phyloP scores from a whole-genome alignment of 768 basidiomycete genomes.

The Pisolithus sp. region DNA sequence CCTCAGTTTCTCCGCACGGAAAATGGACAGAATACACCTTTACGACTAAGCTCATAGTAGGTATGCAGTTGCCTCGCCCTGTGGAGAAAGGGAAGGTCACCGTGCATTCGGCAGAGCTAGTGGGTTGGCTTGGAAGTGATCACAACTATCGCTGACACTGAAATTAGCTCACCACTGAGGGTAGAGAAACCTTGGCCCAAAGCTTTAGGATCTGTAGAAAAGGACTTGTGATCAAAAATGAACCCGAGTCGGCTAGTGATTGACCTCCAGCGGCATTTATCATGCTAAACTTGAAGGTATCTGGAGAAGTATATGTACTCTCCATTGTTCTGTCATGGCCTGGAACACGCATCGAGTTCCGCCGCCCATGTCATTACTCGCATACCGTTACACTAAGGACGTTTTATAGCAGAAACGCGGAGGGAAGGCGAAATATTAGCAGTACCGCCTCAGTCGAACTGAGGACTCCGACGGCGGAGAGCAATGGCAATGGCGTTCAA shows the following conservation, averaged over 20 bases:
- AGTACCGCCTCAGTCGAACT: too few relatives aligned
- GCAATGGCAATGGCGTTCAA: too few relatives aligned
- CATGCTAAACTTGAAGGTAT: conserved; percentile 83
- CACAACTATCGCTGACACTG: conserved; percentile 75
- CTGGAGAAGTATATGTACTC: conserved; percentile 94
- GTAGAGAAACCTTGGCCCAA: conserved; percentile 59
- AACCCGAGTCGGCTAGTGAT: conserved; percentile 27
- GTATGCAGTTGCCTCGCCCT: conserved; percentile 88
- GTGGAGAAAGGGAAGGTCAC: conserved; percentile 85
- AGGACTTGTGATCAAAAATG: conserved; percentile 30
- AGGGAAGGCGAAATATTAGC: too few relatives aligned
- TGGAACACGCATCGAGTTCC: conserved; percentile 68
- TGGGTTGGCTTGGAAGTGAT: conserved; percentile 73
- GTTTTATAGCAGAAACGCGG: too few relatives aligned
- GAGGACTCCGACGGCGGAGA: too few relatives aligned
- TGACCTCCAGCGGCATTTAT: conserved; percentile 67
- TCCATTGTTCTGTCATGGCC: conserved; percentile 92
- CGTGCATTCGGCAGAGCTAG: conserved; percentile 72
- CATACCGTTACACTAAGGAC: conserved; percentile 80
- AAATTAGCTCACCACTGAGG: conserved; percentile 59
- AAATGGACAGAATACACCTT: conserved; percentile 94
- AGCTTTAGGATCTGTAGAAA: conserved; percentile 49
- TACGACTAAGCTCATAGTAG: conserved; percentile 93
- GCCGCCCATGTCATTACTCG: conserved; percentile 92
- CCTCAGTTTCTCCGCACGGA: conserved; percentile 88